Percentiles rank a stretch among this genome's conserved stretches.
phyloP scores from a whole-genome alignment of 2,329 filamentous ascomycete species.

The Taxawa tesnikishii region DNA sequence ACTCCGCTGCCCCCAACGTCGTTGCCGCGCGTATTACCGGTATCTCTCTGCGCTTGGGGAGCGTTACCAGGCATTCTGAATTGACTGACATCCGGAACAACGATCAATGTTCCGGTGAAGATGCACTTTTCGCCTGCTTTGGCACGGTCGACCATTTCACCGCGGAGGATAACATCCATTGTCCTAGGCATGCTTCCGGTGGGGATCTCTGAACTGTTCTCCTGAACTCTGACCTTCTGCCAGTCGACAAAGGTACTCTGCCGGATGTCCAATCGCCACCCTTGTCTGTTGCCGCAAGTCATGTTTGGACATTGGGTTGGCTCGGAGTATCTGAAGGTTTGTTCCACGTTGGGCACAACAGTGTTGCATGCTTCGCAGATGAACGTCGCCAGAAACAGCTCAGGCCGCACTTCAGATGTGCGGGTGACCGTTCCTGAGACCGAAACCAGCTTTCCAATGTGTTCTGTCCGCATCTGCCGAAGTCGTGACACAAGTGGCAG shows the following conservation, averaged over 20 bases:
- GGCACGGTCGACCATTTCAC: constrained; percentile 93
- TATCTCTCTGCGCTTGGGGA: constrained; percentile 75
- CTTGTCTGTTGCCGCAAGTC: constrained; percentile 74
- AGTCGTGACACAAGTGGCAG: constrained; percentile 77
- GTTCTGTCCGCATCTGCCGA: constrained; percentile 71
- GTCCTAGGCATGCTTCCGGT: constrained; percentile 98
- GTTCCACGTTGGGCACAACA: constrained; percentile 81
- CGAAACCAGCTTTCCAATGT: constrained; percentile 86
- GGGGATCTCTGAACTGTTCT: constrained; percentile 96
- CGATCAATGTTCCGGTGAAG: constrained; percentile 91
- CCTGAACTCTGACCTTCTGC: constrained; percentile 97
- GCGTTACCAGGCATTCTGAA: constrained; percentile 77
- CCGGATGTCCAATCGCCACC: constrained; percentile 94
- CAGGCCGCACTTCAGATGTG: constrained; percentile 91
- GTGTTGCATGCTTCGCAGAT: constrained; percentile 78
- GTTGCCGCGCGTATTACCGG: constrained; percentile 50
- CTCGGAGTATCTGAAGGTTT: constrained; percentile 95
- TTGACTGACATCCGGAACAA: constrained; percentile 93
- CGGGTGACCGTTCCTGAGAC: constrained; percentile 95
- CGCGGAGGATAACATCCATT: constrained; percentile 90
- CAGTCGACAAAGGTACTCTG: constrained; percentile 98
- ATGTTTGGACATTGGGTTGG: constrained; percentile 88
- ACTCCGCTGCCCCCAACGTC: constrained; percentile 79
- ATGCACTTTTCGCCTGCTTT: constrained; percentile 98
- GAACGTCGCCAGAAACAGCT: constrained; percentile 85